These are phyloP conservation scores for Penicillium parvum DNA, from an alignment of 495 filamentous ascomycete genomes.

Conservation along the genomic window DNA sequence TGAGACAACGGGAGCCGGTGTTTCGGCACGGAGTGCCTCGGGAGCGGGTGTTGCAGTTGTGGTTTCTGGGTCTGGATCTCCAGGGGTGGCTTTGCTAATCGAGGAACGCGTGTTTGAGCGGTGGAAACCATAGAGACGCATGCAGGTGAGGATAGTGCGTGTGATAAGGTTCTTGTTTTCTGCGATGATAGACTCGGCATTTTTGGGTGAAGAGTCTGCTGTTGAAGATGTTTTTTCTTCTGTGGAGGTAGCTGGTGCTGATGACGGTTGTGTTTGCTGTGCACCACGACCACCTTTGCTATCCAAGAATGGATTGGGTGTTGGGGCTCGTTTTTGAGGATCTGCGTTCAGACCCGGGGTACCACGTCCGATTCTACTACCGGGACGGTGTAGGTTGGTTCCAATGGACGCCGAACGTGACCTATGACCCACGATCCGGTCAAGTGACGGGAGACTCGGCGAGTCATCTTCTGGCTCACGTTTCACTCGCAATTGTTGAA, in stretches of 20 bases:
- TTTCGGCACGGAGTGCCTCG: constrained; percentile 19
- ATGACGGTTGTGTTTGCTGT: constrained; percentile 16
- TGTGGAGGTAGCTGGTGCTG: constrained; percentile 12
- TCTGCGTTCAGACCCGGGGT: constrained; percentile 11
- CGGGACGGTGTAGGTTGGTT: constrained; percentile 25
- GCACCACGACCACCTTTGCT: constrained; percentile 8
- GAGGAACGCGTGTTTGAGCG: constrained; percentile 34
- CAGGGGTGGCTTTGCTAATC: constrained; percentile 5
- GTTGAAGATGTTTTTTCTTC: constrained; percentile 11
- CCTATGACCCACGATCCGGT: constrained; percentile 28
- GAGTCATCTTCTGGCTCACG: constrained; percentile 36
- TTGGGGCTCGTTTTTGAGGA: constrained; percentile 22
- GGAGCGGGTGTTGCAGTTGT: constrained; percentile 8
- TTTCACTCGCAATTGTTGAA: constrained; percentile 35
- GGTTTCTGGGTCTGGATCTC: constrained; percentile 19
- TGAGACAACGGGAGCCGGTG: constrained; percentile 13
- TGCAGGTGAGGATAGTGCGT: constrained; percentile 54
- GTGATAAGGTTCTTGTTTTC: constrained; percentile 43
- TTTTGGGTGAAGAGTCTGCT: constrained; percentile 24
- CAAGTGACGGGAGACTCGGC: constrained; percentile 29
- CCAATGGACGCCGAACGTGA: constrained; percentile 39
- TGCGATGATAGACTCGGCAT: constrained; percentile 33
- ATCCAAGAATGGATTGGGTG: constrained; percentile 29
- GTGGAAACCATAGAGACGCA: constrained; percentile 60
- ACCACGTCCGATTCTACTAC: constrained; percentile 15